phyloP scores from a whole-genome alignment of 768 basidiomycete species.

The Pleurotus cornucopiae region DNA sequence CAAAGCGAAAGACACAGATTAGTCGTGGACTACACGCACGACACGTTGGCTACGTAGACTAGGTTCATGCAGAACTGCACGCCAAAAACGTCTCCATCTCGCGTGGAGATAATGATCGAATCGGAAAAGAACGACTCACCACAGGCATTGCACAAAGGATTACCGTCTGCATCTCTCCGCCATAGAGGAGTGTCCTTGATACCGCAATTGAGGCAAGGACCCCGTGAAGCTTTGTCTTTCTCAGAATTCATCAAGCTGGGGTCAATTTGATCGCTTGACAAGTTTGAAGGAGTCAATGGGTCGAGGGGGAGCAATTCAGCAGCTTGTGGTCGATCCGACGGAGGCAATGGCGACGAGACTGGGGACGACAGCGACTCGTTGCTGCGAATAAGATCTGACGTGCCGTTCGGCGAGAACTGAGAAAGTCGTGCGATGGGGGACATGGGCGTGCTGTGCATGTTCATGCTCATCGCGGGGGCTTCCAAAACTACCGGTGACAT shows the following conservation, averaged over 20 bases:
- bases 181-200: slow-evolving; percentile 80
- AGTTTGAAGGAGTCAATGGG: slow-evolving; percentile 1
- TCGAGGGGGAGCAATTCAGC: neutral
- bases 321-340: neutral
- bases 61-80: neutral
- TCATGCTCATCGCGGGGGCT: slow-evolving; percentile 43
- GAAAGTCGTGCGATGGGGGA: slow-evolving; percentile 44
- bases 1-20: neutral
- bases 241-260: slow-evolving; percentile 7
- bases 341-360: neutral
- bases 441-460: slow-evolving; percentile 42
- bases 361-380: slow-evolving; percentile 1
- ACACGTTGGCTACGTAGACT: slow-evolving; percentile 9
- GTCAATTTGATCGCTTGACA: slow-evolving; percentile 3
- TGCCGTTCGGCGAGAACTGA: slow-evolving; percentile 30
- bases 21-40: neutral
- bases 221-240: slow-evolving; percentile 26
- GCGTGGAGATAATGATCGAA: slow-evolving; percentile 9
- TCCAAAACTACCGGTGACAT: slow-evolving; percentile 62
- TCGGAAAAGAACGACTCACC: slow-evolving; percentile 49
- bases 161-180: slow-evolving; percentile 78
- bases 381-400: neutral
- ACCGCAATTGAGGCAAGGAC: slow-evolving; percentile 70
- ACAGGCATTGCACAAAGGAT: slow-evolving; percentile 85
- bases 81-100: slow-evolving; percentile 2